Evolutionary conservation across 345 rosid genomes (phyloP), one percentile per base, ranked within the genome.

Genomic region (Hevea brasiliensis): DNA sequence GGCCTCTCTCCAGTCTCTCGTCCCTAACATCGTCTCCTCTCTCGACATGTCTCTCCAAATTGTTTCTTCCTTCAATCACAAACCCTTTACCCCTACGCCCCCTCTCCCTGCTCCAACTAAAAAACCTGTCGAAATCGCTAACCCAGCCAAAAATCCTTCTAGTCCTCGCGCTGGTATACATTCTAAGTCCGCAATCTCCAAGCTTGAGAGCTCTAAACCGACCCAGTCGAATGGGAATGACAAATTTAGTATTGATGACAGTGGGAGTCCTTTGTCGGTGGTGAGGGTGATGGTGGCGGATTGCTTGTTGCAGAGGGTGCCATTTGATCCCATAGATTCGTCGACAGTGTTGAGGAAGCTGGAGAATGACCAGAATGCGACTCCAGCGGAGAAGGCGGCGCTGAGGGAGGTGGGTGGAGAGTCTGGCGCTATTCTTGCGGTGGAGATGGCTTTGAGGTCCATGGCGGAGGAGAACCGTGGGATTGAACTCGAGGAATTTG

Each of bases 211-310:
- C 29, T 6, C 61, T 15, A 54, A 69, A 21, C 37, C 15, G 35
- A 26, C 18, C 8, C 24, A 41, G 1, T 42, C 26, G n/a, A 72
- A 72, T 24, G 68, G 15, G 11, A 23, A 32, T 15, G 51, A 53
- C 4, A 70, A 70, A 7, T 70, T 41, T 54, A 47, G 12, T 4
- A 17, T 50, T 51, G 85, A 79, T 18, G 93, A 74, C n/a, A 79
- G 79, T n/a, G 89, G 88, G 68, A 89, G 82, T 67, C 91, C 96
- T 17, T 74, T 90, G 82, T 79, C 85, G 4, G 79, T 85, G 13
- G 96, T 91, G 61, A 80, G 98, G 82, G 92, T 93, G 2, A 85
- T 88, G 92, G 99, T 96, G n/a, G 97, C 99, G 0, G 91, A 82
- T 29, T 88, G 94, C 74, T 81, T 96, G 80, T 80, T 91, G 73